Conservation (phyloP, 176 grass and related monocot genomes). For the Oryza coarctata region DNA sequence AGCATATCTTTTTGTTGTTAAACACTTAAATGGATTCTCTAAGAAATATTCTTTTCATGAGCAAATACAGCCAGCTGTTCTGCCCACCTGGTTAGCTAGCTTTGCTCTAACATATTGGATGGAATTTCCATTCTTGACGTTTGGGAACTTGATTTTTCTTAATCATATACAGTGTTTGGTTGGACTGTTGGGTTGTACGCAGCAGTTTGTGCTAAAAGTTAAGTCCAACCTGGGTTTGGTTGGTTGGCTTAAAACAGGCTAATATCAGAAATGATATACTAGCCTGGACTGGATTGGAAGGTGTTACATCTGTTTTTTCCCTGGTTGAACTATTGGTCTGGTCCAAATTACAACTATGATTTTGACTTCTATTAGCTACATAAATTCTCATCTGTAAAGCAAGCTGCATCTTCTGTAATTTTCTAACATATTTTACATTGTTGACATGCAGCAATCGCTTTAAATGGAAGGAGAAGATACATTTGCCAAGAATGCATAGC, state of each 20-base stretch:
- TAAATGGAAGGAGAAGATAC: constrained; percentile 24
- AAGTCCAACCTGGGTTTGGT: neutral
- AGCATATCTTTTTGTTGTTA: neutral
- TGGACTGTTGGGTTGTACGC: neutral
- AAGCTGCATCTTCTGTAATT: neutral
- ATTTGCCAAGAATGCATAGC: constrained; percentile 20
- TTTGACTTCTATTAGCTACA: neutral
- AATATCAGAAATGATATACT: neutral
- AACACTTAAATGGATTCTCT: neutral
- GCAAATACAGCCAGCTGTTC: neutral
- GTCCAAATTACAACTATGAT: neutral
- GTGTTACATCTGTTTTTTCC: neutral
- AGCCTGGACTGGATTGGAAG: neutral
- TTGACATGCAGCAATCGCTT: constrained; percentile 33
- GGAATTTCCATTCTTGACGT: neutral
- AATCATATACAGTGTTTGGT: neutral
- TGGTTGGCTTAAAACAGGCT: neutral
- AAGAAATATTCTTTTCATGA: neutral
- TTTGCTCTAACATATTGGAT: neutral
- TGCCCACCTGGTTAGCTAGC: neutral
- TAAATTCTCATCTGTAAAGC: neutral
- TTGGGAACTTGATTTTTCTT: neutral
- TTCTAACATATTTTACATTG: constrained; percentile 31
- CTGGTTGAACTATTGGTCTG: neutral
- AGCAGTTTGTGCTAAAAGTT: neutral